Evolutionary conservation across 768 basidiomycete genomes (phyloP).

Genomic region (Leucocoprinus birnbaumii): DNA sequence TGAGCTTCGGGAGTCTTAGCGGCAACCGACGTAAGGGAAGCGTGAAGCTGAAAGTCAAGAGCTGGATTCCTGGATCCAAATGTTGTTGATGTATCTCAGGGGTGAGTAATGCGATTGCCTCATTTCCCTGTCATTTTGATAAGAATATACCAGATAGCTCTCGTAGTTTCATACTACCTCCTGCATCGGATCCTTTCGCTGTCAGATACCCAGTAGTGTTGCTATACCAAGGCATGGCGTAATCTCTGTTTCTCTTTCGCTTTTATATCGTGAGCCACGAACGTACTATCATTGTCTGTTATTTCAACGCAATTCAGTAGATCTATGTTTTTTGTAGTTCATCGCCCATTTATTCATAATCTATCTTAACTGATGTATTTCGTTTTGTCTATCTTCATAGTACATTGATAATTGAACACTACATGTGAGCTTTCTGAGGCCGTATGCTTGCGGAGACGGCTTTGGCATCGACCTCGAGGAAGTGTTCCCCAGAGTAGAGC

Average conservation of each 20-base stretch:
- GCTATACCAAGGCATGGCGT: slow-evolving; percentile 10
- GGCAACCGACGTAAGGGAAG: slow-evolving; percentile 58
- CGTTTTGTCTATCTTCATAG: background rate
- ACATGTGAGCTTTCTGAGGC: background rate
- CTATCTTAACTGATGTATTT: background rate
- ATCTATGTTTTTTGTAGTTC: slow-evolving; percentile 8
- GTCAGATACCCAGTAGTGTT: slow-evolving; percentile 13
- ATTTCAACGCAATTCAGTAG: slow-evolving; percentile 4
- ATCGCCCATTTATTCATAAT: slow-evolving; percentile 10
- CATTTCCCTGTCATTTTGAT: slow-evolving; percentile 4
- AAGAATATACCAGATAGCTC: background rate
- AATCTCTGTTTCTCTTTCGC: background rate
- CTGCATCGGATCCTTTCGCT: background rate
- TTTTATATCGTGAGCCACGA: background rate
- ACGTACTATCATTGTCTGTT: background rate
- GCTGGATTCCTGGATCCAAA: slow-evolving; percentile 60
- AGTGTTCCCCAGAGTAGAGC: too few relatives aligned
- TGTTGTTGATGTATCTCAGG: slow-evolving; percentile 42
- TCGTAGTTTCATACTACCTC: background rate
- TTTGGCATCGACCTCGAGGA: background rate
- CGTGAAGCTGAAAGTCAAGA: slow-evolving; percentile 58
- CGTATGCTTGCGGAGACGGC: background rate
- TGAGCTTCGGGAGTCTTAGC: slow-evolving; percentile 83
- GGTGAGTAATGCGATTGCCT: background rate
- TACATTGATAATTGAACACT: background rate